These are phyloP conservation scores for Brachypodium distachyon DNA, from an alignment of 202 grass and related monocot species.

Conservation along the genomic window DNA sequence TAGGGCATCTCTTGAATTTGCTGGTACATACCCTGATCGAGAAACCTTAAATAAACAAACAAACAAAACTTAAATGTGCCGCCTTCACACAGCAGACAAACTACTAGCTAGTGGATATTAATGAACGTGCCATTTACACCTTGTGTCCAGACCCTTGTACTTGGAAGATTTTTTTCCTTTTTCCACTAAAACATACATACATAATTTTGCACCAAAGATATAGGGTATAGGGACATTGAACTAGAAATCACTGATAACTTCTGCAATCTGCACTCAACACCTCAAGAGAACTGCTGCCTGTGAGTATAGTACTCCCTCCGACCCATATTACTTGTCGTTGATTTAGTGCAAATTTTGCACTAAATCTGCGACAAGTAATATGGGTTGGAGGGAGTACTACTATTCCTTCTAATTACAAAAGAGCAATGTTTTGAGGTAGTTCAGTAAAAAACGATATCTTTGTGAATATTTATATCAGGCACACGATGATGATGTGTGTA, in stretches of 20 bases:
- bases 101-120: not conserved
- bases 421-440: not conserved
- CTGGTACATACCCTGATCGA: constrained; percentile 46
- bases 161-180: not conserved
- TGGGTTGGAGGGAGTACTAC: no score
- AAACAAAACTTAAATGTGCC: not conserved
- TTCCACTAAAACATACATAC: not conserved
- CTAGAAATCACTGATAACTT: not conserved
- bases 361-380: no score
- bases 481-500: not conserved
- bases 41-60: constrained; percentile 40
- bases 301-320: not conserved
- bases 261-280: not conserved
- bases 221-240: not conserved
- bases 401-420: not conserved
- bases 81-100: not conserved
- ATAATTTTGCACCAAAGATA: not conserved
- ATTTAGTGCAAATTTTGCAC: no score
- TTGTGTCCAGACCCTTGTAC: not conserved
- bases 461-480: not conserved
- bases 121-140: not conserved
- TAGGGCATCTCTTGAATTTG: constrained; percentile 67
- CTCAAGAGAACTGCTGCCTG: not conserved
- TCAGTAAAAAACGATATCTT: not conserved
- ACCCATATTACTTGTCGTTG: no score